Conservation (phyloP, 305 asterid species). For the Rubia balearica region DNA sequence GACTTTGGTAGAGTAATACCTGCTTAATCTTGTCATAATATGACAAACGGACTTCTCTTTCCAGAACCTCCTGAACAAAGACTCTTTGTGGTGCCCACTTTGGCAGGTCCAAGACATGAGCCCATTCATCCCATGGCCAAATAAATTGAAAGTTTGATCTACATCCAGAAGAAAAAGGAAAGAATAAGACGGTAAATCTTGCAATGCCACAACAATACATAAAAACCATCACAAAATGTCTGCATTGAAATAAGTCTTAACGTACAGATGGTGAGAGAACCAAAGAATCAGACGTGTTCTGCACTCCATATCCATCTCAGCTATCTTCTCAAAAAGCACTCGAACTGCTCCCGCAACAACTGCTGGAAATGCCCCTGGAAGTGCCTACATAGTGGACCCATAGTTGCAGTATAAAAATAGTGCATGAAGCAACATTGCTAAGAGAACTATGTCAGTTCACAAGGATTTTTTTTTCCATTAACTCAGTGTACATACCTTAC, state of each 20-base stretch:
- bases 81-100: constrained; percentile 99
- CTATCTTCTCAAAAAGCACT: constrained; percentile 84
- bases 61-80: constrained; percentile 95
- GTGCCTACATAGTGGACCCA: constrained; percentile 55
- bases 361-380: constrained; percentile 99
- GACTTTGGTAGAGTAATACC: constrained; percentile 31
- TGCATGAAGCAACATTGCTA: not conserved
- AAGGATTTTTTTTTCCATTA: not conserved
- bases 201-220: not conserved
- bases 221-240: not conserved
- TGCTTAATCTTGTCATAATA: constrained; percentile 97
- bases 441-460: not conserved
- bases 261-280: constrained; percentile 99
- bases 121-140: constrained; percentile 99
- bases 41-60: constrained; percentile 95
- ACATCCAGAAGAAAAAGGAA: constrained; percentile 24
- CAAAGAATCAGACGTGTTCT: constrained; percentile 92
- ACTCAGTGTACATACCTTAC: constrained; percentile 56
- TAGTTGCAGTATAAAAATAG: not conserved
- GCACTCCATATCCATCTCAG: constrained; percentile 96
- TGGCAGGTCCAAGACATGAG: constrained; percentile 84
- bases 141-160: constrained; percentile 97
- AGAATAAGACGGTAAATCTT: constrained; percentile 15
- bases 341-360: constrained; percentile 99
- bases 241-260: constrained; percentile 9